phyloP scores from a whole-genome alignment of 306 rosid species.

The Prunus padus region DNA sequence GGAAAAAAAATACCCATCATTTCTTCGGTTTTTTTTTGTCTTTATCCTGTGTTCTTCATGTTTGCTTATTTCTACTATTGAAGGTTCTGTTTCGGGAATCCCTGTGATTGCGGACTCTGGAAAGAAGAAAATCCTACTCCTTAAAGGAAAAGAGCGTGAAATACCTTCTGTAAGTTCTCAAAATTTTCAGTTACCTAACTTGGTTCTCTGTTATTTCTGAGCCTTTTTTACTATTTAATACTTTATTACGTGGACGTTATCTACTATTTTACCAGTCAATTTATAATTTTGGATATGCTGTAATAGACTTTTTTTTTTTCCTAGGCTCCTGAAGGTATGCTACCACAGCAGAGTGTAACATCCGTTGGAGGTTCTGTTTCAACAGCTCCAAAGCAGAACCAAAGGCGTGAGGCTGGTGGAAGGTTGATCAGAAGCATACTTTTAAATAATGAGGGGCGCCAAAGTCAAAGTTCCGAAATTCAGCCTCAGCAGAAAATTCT shows the following conservation, averaged over 20 bases:
- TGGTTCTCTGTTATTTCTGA: neutral
- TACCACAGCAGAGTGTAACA: slow-evolving; percentile 43
- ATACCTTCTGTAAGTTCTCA: slow-evolving; percentile 45
- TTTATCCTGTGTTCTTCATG: slow-evolving; percentile 3
- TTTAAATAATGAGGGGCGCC: slow-evolving; percentile 66
- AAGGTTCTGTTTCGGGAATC: slow-evolving; percentile 64
- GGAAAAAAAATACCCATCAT: neutral
- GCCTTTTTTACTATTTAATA: neutral
- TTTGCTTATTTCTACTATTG: slow-evolving; percentile 48
- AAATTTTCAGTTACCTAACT: neutral
- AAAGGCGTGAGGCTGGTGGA: slow-evolving; percentile 74
- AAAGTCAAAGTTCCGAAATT: slow-evolving; percentile 41
- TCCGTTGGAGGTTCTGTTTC: slow-evolving; percentile 51
- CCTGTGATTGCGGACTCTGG: slow-evolving; percentile 71
- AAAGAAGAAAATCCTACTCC: slow-evolving; percentile 78
- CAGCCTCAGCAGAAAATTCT: slow-evolving; percentile 65
- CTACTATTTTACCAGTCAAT: neutral
- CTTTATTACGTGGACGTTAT: neutral
- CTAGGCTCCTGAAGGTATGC: slow-evolving; percentile 41
- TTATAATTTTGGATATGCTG: neutral
- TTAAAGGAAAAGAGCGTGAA: slow-evolving; percentile 83
- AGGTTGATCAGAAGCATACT: slow-evolving; percentile 73
- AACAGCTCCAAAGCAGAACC: slow-evolving; percentile 59
- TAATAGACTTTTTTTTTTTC: neutral
- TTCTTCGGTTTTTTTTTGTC: neutral